Percentiles rank a stretch among this genome's conserved stretches.
Conservation (phyloP, 768 basidiomycete species). For the Psilocybe cubensis region DNA sequence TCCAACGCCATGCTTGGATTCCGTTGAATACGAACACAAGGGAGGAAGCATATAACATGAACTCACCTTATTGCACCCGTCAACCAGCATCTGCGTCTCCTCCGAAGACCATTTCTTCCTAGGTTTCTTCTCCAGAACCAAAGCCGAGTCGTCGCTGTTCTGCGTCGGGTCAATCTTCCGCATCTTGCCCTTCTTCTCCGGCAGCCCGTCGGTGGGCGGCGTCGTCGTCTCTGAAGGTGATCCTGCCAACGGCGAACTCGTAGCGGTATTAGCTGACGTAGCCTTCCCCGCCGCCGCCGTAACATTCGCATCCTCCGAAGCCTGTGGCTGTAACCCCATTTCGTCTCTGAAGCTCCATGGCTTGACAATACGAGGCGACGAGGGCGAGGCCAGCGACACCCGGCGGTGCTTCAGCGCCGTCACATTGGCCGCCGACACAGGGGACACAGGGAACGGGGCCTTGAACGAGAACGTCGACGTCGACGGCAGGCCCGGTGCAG, state of each 20-base stretch:
- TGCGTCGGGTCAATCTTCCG: constrained; percentile 49
- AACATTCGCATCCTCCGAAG: constrained; percentile 14
- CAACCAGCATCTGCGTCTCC: constrained; percentile 89
- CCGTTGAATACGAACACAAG: background rate
- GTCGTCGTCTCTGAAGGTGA: too few species aligned
- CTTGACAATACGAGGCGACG: constrained; percentile 68
- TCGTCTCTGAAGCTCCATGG: constrained; percentile 83
- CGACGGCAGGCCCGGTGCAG: constrained; percentile 39
- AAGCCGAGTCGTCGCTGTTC: constrained; percentile 32
- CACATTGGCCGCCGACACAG: constrained; percentile 29
- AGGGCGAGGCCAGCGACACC: constrained; percentile 72
- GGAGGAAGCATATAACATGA: background rate
- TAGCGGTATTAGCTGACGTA: background rate
- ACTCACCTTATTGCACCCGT: constrained; percentile 82
- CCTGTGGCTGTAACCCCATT: constrained; percentile 55
- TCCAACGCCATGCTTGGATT: constrained; percentile 78
- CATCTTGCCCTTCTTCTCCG: constrained; percentile 66
- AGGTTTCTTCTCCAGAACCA: constrained; percentile 71
- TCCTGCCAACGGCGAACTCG: constrained; percentile 18
- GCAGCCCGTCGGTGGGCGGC: constrained; percentile 20
- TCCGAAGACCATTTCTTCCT: constrained; percentile 85
- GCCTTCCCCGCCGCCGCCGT: constrained; percentile 26
- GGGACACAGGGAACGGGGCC: constrained; percentile 46
- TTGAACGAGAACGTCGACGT: constrained; percentile 68
- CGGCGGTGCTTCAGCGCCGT: constrained; percentile 63